phyloP scores from a whole-genome alignment of 495 filamentous ascomycete species.

The Trichocladium uniseriatum region DNA sequence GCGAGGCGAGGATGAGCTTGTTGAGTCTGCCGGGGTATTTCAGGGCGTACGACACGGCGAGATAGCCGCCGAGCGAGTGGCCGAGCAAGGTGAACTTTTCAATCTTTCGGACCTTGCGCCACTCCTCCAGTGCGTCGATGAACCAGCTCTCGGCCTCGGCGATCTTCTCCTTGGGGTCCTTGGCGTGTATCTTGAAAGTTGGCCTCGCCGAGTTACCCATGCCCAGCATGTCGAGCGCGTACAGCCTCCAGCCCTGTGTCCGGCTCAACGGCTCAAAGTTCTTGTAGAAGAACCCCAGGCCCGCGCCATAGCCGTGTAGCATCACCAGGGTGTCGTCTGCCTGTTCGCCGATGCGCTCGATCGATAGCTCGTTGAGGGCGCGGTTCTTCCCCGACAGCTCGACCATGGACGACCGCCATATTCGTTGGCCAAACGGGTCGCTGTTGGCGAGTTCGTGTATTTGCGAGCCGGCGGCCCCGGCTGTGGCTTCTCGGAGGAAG shows the following conservation, averaged over 20 bases:
- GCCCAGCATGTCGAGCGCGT: constrained; percentile 83
- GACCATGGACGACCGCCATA: constrained; percentile 80
- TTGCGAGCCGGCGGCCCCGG: constrained; percentile 32
- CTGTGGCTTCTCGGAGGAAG: constrained; percentile 63
- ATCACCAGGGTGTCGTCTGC: constrained; percentile 84
- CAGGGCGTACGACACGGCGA: constrained; percentile 86
- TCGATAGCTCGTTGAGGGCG: constrained; percentile 83
- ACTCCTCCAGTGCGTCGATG: constrained; percentile 91
- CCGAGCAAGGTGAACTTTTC: constrained; percentile 89
- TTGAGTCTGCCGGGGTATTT: constrained; percentile 92
- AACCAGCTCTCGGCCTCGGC: constrained; percentile 93
- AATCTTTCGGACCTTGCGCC: constrained; percentile 78
- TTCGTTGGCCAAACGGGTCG: constrained; percentile 79
- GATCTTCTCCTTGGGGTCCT: constrained; percentile 72
- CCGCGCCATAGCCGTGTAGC: constrained; percentile 94
- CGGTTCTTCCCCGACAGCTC: constrained; percentile 76
- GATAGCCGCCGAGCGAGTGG: constrained; percentile 88
- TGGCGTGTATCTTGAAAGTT: constrained; percentile 71
- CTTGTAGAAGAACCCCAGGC: constrained; percentile 93
- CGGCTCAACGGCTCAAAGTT: constrained; percentile 86
- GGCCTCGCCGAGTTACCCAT: constrained; percentile 89
- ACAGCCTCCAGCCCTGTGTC: constrained; percentile 74
- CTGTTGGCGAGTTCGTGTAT: constrained; percentile 37
- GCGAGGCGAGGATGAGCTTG: constrained; percentile 89
- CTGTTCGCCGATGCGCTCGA: constrained; percentile 73